Evolutionary conservation across 2,329 filamentous ascomycete genomes (phyloP).

Genomic region (Talaromyces sp.): DNA sequence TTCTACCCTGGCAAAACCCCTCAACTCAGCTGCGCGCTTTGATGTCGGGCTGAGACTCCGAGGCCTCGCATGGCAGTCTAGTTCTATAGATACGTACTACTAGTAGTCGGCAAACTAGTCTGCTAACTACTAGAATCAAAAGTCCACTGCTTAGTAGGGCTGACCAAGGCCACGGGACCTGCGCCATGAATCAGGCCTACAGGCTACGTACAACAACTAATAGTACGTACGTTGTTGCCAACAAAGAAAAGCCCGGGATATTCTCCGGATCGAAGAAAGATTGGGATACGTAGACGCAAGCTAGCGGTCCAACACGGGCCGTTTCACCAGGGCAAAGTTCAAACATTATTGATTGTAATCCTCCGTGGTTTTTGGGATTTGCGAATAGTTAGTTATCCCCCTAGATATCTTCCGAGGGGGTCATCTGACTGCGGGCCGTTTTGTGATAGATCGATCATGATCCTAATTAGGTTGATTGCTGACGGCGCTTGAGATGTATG

Average conservation of each 20-base stretch:
- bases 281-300: neutral
- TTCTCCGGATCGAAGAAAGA: neutral
- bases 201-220: too few relatives aligned
- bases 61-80: neutral
- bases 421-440: neutral
- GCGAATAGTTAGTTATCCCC: too few relatives aligned
- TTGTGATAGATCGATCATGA: neutral
- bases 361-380: too few relatives aligned
- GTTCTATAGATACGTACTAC: too few relatives aligned
- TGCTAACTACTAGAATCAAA: neutral
- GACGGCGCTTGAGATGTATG: neutral
- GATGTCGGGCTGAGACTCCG: neutral
- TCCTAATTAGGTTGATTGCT: neutral
- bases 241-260: neutral
- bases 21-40: neutral
- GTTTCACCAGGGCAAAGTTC: neutral
- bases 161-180: neutral
- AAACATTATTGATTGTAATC: neutral
- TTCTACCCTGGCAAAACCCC: neutral
- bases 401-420: neutral
- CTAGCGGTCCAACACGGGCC: neutral
- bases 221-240: too few relatives aligned
- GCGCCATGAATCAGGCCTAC: neutral
- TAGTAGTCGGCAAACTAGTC: neutral
- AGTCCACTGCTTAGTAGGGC: neutral